Base-by-base conservation (phyloP, 805 yeast genomes). In the Torulaspora indica region DNA sequence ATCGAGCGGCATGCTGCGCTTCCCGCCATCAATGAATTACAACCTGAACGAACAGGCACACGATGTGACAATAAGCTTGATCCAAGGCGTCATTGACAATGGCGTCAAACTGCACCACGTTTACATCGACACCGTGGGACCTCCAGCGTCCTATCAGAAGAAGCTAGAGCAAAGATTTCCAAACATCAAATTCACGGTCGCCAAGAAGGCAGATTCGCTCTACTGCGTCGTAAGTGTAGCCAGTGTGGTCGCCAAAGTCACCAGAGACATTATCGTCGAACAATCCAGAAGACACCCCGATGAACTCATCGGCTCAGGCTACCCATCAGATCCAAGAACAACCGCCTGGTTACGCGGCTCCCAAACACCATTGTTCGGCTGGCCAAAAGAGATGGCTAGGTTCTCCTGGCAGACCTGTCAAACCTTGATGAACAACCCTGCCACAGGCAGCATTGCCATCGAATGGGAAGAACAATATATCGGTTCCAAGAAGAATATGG, bases 11-110 rank as follows among this genome's bases (percentile, higher is more conserved):
- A 93, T 93, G 99, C 74, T 89, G 30, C 74, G 81, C 32, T 81
- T 81, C 1, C 72, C 72, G 18, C 71, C 78, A 4, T 61, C 72
- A 12, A 68, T 69, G 40, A 67, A 69, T 43, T 61, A 70, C 49
- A 91, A 91, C 58, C 70, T 93, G 61, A 93, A 95, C 61, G 95
- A 85, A 54, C 98, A 93, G 65, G 98, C 98, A 0, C 98, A 93
- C 58, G 95, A 89, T 56, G 82, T 95, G 0, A 93, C 99, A 0
- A 90, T 90, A 59, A 79, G 70, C 12, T 67, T 93, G 47, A 88
- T 93, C 31, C 76, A 75, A 48, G 78, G 75, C 8, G 82, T 86
- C 0, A 30, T 86, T 4, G 76, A 74, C 24, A 66, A 69, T 28
- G 85, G 86, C 1, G 81, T 86, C 5, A 75, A 78, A 31, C 60